These are phyloP conservation scores for Ascosphaera aggregata DNA, from an alignment of 2,329 filamentous ascomycete genomes.

Conservation along the genomic window DNA sequence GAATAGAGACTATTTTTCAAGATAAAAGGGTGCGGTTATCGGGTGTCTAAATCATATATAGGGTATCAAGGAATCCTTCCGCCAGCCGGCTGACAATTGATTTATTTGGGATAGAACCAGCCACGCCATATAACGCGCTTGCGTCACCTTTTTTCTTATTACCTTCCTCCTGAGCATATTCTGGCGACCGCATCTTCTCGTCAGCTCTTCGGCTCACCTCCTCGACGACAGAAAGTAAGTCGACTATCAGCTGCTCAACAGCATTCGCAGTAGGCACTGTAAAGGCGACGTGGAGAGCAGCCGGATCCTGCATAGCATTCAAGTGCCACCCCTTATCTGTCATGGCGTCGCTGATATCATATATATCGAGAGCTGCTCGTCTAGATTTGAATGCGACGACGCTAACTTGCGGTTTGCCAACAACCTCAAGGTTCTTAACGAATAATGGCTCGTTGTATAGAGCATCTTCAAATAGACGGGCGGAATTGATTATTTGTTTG, in stretches of 20 bases:
- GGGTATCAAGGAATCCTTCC: slow-evolving; percentile 69
- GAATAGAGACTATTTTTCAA: too few species aligned
- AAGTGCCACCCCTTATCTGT: slow-evolving; percentile 73
- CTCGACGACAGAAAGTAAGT: slow-evolving; percentile 35
- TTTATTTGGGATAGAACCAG: slow-evolving; percentile 87
- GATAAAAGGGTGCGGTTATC: too few species aligned
- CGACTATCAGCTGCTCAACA: slow-evolving; percentile 53
- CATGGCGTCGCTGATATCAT: slow-evolving; percentile 86
- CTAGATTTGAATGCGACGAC: slow-evolving; percentile 74
- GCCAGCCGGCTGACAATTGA: slow-evolving; percentile 79
- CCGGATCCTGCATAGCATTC: slow-evolving; percentile 76
- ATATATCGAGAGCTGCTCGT: slow-evolving; percentile 52
- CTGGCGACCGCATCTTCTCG: slow-evolving; percentile 17
- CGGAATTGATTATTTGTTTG: slow-evolving; percentile 63
- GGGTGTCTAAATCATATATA: slow-evolving; percentile 74
- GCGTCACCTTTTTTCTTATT: slow-evolving; percentile 39
- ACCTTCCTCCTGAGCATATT: background rate
- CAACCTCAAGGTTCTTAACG: slow-evolving; percentile 47
- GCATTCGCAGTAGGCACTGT: slow-evolving; percentile 67
- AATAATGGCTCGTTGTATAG: slow-evolving; percentile 48
- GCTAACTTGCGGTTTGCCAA: slow-evolving; percentile 70
- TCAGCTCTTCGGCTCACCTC: slow-evolving; percentile 63
- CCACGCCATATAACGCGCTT: slow-evolving; percentile 81
- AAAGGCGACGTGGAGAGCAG: slow-evolving; percentile 83
- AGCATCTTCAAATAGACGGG: slow-evolving; percentile 58